Conservation (phyloP, 495 filamentous ascomycete species). For the Sphaerosporella brunnea region DNA sequence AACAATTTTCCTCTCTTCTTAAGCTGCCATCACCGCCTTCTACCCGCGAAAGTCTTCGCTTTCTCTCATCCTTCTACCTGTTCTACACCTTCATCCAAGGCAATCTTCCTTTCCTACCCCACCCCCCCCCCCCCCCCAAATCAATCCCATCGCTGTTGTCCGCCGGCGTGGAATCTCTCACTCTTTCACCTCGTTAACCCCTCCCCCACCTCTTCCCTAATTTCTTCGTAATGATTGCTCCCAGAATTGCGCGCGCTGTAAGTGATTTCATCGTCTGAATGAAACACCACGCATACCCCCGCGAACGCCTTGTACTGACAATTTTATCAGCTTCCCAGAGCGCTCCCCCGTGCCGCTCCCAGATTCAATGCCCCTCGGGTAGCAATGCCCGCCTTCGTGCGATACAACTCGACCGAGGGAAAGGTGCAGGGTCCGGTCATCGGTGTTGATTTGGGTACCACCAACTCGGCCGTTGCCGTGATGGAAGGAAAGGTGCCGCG, state of each 20-base stretch:
- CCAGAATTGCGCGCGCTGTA: constrained; percentile 54
- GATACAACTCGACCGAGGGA: constrained; percentile 72
- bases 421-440: constrained; percentile 93
- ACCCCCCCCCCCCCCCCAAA: too few relatives aligned
- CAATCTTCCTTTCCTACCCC: too few relatives aligned
- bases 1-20: constrained; percentile 1
- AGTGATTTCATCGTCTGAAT: constrained; percentile 23
- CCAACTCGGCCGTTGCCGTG: constrained; percentile 91
- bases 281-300: too few relatives aligned
- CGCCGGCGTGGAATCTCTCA: too few relatives aligned
- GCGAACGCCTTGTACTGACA: too few relatives aligned
- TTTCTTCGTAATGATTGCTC: constrained; percentile 41
- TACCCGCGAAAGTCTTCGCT: neutral
- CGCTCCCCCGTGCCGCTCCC: constrained; percentile 35
- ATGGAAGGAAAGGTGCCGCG: constrained; percentile 92
- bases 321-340: too few relatives aligned
- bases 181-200: neutral
- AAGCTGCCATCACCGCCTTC: too few relatives aligned
- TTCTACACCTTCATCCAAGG: neutral
- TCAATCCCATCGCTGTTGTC: too few relatives aligned
- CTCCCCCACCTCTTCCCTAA: neutral
- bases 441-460: constrained; percentile 98
- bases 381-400: constrained; percentile 41
- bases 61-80: neutral
- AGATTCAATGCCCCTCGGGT: constrained; percentile 38